Percentiles rank a stretch among this genome's conserved stretches.
These are phyloP conservation scores for Hypoxylon sp. DNA, from an alignment of 2,329 filamentous ascomycete genomes.

Conservation along the genomic window DNA sequence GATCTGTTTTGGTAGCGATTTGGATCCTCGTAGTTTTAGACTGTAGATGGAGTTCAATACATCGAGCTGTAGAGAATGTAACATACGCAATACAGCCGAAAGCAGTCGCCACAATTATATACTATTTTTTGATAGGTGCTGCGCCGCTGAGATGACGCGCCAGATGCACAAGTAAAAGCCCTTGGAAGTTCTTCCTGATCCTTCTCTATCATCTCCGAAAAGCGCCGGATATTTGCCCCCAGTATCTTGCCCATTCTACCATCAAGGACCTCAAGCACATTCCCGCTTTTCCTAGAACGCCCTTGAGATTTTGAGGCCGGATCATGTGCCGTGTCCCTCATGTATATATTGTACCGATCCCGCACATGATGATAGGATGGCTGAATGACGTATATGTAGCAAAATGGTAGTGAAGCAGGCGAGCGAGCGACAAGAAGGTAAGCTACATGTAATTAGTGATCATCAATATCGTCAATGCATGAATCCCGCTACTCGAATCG, in stretches of 20 bases:
- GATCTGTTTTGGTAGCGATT: background rate
- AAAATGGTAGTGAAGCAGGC: conserved; percentile 19
- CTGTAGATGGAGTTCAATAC: background rate
- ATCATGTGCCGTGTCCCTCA: conserved; percentile 33
- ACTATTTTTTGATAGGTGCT: conserved; percentile 21
- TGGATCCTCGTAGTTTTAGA: background rate
- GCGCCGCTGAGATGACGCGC: conserved; percentile 12
- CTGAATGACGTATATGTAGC: conserved; percentile 36
- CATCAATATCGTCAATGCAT: conserved; percentile 36
- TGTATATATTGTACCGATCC: conserved; percentile 32
- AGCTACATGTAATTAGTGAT: conserved; percentile 31
- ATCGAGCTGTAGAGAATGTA: background rate
- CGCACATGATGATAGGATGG: conserved; percentile 26
- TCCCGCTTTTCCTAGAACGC: conserved; percentile 37
- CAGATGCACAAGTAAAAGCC: conserved; percentile 31
- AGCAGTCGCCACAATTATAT: conserved; percentile 37
- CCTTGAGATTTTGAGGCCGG: conserved; percentile 33
- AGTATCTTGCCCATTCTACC: conserved; percentile 39
- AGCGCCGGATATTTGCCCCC: conserved; percentile 28
- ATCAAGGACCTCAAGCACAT: conserved; percentile 23
- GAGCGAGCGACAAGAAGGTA: conserved; percentile 12
- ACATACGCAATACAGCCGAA: conserved; percentile 14
- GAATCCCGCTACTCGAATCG: conserved; percentile 19
- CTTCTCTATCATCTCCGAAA: conserved; percentile 33
- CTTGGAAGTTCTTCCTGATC: conserved; percentile 17